phyloP scores from a whole-genome alignment of 2,329 filamentous ascomycete genomes.

The Acephala macrosclerotiorum region DNA sequence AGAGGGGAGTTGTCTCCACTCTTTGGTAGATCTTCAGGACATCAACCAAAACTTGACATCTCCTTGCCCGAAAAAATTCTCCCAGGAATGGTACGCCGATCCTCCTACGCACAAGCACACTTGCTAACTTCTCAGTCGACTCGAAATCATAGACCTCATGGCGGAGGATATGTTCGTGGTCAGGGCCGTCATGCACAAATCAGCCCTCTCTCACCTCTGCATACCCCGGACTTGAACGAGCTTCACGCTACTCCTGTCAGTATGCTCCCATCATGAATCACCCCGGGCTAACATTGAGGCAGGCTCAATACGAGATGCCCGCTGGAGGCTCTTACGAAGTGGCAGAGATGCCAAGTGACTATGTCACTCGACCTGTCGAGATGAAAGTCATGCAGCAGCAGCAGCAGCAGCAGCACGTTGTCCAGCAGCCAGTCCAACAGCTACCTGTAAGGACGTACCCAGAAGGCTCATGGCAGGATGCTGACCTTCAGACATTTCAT shows the following conservation, averaged over 20 bases:
- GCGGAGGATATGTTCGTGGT: constrained; percentile 12
- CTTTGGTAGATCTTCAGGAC: neutral
- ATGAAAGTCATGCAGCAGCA: neutral
- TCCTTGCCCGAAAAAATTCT: neutral
- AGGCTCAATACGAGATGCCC: constrained; percentile 9
- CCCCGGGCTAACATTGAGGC: neutral
- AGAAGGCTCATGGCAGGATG: neutral
- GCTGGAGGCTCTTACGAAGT: constrained; percentile 3
- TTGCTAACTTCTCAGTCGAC: neutral
- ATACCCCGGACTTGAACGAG: constrained; percentile 3
- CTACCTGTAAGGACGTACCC: neutral
- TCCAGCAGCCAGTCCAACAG: neutral
- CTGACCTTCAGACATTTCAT: neutral
- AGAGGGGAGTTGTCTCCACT: neutral
- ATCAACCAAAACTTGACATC: neutral
- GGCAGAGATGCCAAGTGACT: constrained; percentile 4
- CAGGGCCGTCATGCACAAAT: neutral
- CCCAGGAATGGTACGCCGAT: constrained; percentile 1
- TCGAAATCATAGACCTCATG: constrained; percentile 9
- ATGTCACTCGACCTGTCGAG: constrained; percentile 4
- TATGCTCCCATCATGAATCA: neutral
- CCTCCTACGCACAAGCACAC: neutral
- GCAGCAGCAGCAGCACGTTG: neutral
- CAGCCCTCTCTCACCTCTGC: neutral
- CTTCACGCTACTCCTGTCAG: constrained; percentile 3